phyloP scores from a whole-genome alignment of 805 yeast species.

The Cyberlindnera veronae region DNA sequence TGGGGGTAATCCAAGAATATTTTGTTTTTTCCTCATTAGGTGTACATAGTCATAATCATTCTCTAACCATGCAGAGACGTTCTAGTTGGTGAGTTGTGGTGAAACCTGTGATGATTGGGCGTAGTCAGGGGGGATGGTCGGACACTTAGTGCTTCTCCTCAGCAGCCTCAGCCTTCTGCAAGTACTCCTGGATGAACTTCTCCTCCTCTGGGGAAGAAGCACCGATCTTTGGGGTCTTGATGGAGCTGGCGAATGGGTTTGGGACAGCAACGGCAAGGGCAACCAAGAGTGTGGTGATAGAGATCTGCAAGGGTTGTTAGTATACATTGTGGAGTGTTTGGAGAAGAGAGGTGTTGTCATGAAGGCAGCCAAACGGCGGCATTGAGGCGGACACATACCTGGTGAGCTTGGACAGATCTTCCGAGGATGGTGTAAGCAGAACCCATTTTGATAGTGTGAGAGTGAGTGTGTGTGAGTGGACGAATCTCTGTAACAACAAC shows the following conservation, averaged over 20 bases:
- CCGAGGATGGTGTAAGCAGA: slow-evolving; percentile 84
- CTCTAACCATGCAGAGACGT: slow-evolving; percentile 9
- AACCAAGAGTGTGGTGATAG: slow-evolving; percentile 75
- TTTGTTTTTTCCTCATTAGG: slow-evolving; percentile 4
- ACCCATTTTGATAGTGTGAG: slow-evolving; percentile 51
- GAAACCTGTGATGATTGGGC: background rate
- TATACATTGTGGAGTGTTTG: background rate
- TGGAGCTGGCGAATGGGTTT: slow-evolving; percentile 50
- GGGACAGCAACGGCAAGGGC: slow-evolving; percentile 63
- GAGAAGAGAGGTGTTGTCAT: background rate
- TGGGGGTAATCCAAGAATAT: no score
- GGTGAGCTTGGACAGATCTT: slow-evolving; percentile 78
- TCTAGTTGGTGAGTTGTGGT: slow-evolving; percentile 1
- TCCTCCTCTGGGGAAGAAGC: slow-evolving; percentile 88
- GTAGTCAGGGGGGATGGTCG: background rate
- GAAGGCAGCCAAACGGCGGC: background rate
- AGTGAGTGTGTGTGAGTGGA: background rate
- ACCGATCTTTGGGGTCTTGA: slow-evolving; percentile 58
- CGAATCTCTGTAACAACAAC: background rate
- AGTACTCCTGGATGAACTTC: slow-evolving; percentile 71
- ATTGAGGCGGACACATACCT: slow-evolving; percentile 37
- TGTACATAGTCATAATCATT: slow-evolving; percentile 11
- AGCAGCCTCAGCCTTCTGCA: slow-evolving; percentile 43
- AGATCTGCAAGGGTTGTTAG: slow-evolving; percentile 41
- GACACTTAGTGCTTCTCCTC: slow-evolving; percentile 26